Base-by-base conservation (phyloP, 306 rosid species). In the Castanea mollissima region DNA sequence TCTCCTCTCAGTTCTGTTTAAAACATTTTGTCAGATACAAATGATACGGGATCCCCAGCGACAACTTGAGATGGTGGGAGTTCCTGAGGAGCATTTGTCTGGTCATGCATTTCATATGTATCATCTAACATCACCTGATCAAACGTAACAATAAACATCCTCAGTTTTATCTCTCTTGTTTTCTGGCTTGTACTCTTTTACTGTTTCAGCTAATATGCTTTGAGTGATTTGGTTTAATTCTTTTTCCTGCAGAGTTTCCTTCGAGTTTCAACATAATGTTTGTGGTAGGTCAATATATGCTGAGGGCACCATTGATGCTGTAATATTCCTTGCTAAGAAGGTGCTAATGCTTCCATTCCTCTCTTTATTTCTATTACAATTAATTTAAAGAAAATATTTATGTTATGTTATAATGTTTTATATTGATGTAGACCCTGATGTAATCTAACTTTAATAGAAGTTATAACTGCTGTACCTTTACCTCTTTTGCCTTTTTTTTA, bases 251-350 rank as follows among this genome's bases (percentile, higher is more conserved):
- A 93, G 99, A 68, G 97, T 95, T 79, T 84, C 97, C 69, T 95
- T 95, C 20, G 99, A 95, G 90, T 95, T 92, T 78, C 97, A 94
- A 82, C 99, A 94, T 78, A 94, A 94, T 68, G 99, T 92, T 62
- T 92, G 97, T 76, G 99, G 99, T 83, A 87, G 97, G 81, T 94
- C 99, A 65, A 94, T 94, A 73, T 94, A 92, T 72, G 99, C 97
- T 0, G 97, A 94, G 87, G 97, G 99, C 60, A 94, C 97, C 10
- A 82, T 94, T 25, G 99, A 95, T 83, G 94, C 97, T 46, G 97
- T 80, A 15, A 14, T 95, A 68, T 92, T 91, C 82, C 97, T 91
- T 73, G 92, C 97, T 67, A 92, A 89, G 81, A 92, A 95, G 92
- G 99, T 95, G 65, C 79, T 76, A 25, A 69, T 60, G 32, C 32